Evolutionary conservation across 2,329 filamentous ascomycete species (phyloP).

Genomic region (Metarhizium sp.): DNA sequence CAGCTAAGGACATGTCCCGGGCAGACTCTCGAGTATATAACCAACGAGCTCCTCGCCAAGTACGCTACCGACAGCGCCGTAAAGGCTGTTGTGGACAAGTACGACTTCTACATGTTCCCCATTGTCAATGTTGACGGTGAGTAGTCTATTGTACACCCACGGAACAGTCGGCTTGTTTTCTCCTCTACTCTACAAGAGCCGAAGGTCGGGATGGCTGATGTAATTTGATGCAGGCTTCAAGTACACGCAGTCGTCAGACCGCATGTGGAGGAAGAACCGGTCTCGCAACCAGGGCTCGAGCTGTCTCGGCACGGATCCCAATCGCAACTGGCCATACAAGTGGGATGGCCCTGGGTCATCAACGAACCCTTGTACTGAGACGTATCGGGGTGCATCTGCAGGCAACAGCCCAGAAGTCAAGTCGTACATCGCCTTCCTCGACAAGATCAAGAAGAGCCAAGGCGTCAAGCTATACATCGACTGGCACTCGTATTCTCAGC

Average conservation of each 20-base stretch:
- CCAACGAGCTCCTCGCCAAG: constrained; percentile 36
- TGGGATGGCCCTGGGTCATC: constrained; percentile 42
- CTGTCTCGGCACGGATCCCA: constrained; percentile 46
- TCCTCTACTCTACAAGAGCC: not conserved
- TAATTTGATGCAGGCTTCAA: constrained; percentile 41
- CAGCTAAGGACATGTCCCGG: not conserved
- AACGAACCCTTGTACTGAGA: constrained; percentile 40
- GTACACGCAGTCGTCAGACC: constrained; percentile 45
- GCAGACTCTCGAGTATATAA: constrained; percentile 42
- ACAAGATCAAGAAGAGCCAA: constrained; percentile 23
- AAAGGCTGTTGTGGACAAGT: constrained; percentile 43
- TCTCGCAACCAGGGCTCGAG: constrained; percentile 26
- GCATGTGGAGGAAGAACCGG: constrained; percentile 55
- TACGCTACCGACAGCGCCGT: constrained; percentile 30
- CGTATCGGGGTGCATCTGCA: constrained; percentile 32
- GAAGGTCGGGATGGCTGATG: not conserved
- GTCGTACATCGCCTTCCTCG: constrained; percentile 30
- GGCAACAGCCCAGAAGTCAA: constrained; percentile 43
- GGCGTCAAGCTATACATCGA: constrained; percentile 55
- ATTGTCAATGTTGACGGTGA: constrained; percentile 52
- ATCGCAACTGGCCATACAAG: constrained; percentile 50
- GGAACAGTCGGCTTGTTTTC: not conserved
- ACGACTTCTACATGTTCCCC: constrained; percentile 58
- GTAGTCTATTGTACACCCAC: constrained; percentile 1
- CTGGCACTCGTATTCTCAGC: constrained; percentile 54